Base-by-base conservation (phyloP, 225 moss, liverwort and hornwort genomes). In the Sphagnum contortum region DNA sequence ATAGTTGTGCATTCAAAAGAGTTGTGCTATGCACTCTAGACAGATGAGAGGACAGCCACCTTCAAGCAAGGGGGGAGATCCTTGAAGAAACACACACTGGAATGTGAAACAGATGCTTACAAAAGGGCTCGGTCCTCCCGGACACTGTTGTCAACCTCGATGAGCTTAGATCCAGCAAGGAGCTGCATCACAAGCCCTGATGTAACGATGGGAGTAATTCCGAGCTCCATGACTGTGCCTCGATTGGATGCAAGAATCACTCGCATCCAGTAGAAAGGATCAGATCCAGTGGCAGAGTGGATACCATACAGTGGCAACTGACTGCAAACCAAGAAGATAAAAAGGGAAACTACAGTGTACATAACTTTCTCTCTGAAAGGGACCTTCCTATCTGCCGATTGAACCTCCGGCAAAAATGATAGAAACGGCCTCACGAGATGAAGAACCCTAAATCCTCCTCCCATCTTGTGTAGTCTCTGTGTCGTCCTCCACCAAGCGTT, bases 251-350 rank as follows among this genome's bases (percentile, higher is more conserved):
- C 92, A 75, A 96, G 74, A 66, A 96, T 96, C 56, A 92, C 90
- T 70, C 92, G 80, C 92, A 96, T 84, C 95, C 95, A 96, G 74
- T 90, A 92, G 68, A 92, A 96, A 8, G 95, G 95, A 68, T 96
- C 95, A 45, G 95, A 96, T n/a, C 95, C 95, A 5, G 83, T 83
- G 4, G 92, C 88, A 4, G 95, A 87, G 72, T 90, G 95, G 61
- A 96, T 88, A 50, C 95, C 95, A 83, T 92, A 96, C 8, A 96
- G 80, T 47, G 95, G 95, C 64, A 96, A 78, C 77, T 96, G 95
- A 48, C 90, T 90, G 68, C 95, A 96, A 49, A 96, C 92, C 61
- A 96, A 74, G 78, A 96, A 92, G 59, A 96, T 92, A 59, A 96
- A 96, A 66, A 96, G 79, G 5, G 92, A 90, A n/a, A 96, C 90